A percentile compares a stretch with the other conserved stretches of the same genome.
Evolutionary conservation across 2,329 filamentous ascomycete species (phyloP).

Genomic region (Zasmidium citrigriseum): DNA sequence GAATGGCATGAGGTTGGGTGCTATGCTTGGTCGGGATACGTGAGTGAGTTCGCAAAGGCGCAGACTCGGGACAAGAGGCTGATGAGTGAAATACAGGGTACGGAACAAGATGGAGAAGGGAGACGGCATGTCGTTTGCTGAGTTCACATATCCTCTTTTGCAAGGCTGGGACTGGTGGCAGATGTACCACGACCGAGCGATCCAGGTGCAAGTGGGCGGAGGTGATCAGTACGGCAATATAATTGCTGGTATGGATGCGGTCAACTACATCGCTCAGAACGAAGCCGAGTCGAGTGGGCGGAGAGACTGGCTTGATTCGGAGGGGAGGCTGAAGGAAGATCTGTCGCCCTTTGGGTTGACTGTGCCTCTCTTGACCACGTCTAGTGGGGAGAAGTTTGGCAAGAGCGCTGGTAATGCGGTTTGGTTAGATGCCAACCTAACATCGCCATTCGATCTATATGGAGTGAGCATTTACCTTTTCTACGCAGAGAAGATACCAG

Average conservation of each 20-base stretch:
- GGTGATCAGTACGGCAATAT: conserved; percentile 98
- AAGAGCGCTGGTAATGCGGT: conserved; percentile 93
- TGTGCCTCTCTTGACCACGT: conserved; percentile 82
- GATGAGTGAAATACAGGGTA: conserved; percentile 54
- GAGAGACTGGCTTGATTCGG: conserved; percentile 24
- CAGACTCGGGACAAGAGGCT: conserved; percentile 15
- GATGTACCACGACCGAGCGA: conserved; percentile 67
- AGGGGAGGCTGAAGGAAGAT: conserved; percentile 43
- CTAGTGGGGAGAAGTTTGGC: conserved; percentile 85
- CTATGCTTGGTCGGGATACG: conserved; percentile 88
- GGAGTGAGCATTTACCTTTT: conserved; percentile 47
- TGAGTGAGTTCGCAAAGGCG: conserved; percentile 49
- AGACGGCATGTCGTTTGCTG: conserved; percentile 90
- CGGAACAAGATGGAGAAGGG: conserved; percentile 81
- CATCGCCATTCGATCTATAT: conserved; percentile 82
- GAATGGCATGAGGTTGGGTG: conserved; percentile 71
- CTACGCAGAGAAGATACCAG: not conserved
- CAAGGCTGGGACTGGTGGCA: conserved; percentile 98
- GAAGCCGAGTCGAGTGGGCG: conserved; percentile 12
- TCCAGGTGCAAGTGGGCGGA: conserved; percentile 89
- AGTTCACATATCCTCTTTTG: conserved; percentile 89
- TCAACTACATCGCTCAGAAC: conserved; percentile 70
- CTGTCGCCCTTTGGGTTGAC: conserved; percentile 77
- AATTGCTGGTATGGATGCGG: conserved; percentile 79
- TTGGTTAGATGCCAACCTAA: conserved; percentile 84